Base-by-base conservation (phyloP, 345 rosid genomes). In the Aquilaria malaccensis region DNA sequence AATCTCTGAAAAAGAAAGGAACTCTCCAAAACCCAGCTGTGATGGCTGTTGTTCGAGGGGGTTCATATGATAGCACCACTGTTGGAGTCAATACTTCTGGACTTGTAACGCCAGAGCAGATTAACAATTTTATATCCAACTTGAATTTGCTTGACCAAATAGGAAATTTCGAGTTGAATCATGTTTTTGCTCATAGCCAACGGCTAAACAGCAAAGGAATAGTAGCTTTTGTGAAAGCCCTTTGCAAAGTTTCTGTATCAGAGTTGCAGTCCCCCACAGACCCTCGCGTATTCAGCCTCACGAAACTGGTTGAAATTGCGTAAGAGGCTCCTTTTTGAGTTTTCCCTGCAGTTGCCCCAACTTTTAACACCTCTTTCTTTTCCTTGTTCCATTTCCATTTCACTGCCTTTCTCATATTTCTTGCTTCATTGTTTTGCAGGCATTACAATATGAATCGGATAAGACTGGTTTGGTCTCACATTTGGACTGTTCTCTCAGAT, bases 221-320 rank as follows among this genome's bases (percentile, higher is more conserved):
- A 61, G 94, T 92, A 65, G 91, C 96, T 68, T 92, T 92, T 73
- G 95, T 92, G 61, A 92, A 81, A 81, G 88, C 98, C 43, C 86
- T 92, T 61, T 89, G 94, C 85, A 92, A 92, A 79, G 98, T 92
- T 75, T 74, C 97, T 56, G 89, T 92, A 77, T 79, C 82, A 50
- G 98, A 92, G 74, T 78, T 92, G 85, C 98, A 89, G 77, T 89
- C 97, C 72, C 94, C 91, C 56, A 89, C 96, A n/a, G 98, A 92
- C 63, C 98, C 98, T 72, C 97, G 98, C 65, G 98, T 92, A 52
- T 92, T 92, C 80, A 82, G 98, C 83, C 88, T 92, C 60, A 92
- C 98, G 58, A 92, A 92, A 83, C 70, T 92, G 48, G 96, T 92
- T 71, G 97, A 92, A 77, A 92, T 92, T 67, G 88, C 96, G 98